A percentile compares a stretch with the other conserved stretches of the same genome.
These are phyloP conservation scores for Pichia nanzhaoensis DNA, from an alignment of 805 yeast species.

Conservation along the genomic window DNA sequence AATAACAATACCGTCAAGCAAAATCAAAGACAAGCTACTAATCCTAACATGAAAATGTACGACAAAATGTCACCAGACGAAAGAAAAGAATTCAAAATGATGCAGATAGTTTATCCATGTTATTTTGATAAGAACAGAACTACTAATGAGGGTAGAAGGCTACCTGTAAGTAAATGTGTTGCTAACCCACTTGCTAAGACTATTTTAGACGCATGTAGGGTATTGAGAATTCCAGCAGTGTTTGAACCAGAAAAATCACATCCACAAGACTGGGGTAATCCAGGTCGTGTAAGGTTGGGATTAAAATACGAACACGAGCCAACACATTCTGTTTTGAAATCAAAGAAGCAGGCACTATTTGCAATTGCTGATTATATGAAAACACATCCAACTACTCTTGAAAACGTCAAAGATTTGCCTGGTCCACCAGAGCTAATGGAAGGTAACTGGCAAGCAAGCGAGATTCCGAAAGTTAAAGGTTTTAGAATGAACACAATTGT, in stretches of 20 bases:
- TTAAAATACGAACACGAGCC: conserved; percentile 45
- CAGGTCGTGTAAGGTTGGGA: conserved; percentile 86
- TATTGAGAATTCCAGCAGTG: conserved; percentile 30
- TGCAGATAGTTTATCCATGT: conserved; percentile 83
- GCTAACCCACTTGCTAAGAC: conserved; percentile 83
- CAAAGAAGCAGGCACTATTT: conserved; percentile 61
- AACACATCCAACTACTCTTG: conserved; percentile 61
- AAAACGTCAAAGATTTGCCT: conserved; percentile 56
- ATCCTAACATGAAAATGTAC: conserved; percentile 10
- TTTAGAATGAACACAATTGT: conserved; percentile 80
- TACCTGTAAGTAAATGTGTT: conserved; percentile 60
- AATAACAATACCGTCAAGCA: not conserved
- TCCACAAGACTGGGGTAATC: conserved; percentile 96
- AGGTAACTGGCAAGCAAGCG: conserved; percentile 45
- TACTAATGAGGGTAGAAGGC: conserved; percentile 79
- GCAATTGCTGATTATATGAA: conserved; percentile 56
- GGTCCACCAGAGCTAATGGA: conserved; percentile 54
- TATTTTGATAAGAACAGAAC: conserved; percentile 79
- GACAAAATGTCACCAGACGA: conserved; percentile 38
- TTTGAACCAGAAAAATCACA: conserved; percentile 81
- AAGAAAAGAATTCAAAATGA: conserved; percentile 53
- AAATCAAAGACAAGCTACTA: conserved; percentile 3
- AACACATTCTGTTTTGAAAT: conserved; percentile 30
- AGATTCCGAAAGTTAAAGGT: conserved; percentile 76
- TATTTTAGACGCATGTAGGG: conserved; percentile 61